These are phyloP conservation scores for Lepraria neglecta DNA, from an alignment of 495 filamentous ascomycete genomes.

Conservation along the genomic window DNA sequence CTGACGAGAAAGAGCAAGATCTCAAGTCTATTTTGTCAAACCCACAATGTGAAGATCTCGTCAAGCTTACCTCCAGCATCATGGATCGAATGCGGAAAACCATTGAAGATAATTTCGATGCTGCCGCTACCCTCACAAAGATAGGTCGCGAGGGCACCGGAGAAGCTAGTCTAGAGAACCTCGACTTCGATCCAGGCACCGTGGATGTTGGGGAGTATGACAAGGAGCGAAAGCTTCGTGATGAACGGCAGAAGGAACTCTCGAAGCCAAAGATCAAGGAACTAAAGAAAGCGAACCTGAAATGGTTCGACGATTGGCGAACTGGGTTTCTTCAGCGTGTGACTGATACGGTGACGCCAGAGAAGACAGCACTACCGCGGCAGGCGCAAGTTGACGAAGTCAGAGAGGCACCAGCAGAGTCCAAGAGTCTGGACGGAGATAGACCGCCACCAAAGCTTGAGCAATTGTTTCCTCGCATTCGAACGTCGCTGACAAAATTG, in stretches of 20 bases:
- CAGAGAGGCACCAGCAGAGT: constrained; percentile 7
- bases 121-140: constrained; percentile 14
- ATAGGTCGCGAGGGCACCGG: constrained; percentile 17
- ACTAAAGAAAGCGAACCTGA: constrained; percentile 39
- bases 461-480: constrained; percentile 42
- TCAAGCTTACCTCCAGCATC: constrained; percentile 41
- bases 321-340: constrained; percentile 55
- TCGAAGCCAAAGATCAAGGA: constrained; percentile 31
- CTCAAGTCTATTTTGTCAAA: constrained; percentile 46
- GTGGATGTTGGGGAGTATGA: constrained; percentile 28
- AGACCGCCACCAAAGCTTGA: constrained; percentile 31
- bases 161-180: constrained; percentile 27
- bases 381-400: background rate
- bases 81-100: constrained; percentile 42
- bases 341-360: constrained; percentile 51
- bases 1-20: constrained; percentile 36
- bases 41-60: constrained; percentile 45
- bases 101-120: constrained; percentile 40
- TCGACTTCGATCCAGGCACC: constrained; percentile 26
- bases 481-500: constrained; percentile 40
- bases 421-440: constrained; percentile 7
- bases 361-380: constrained; percentile 36
- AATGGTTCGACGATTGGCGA: constrained; percentile 60
- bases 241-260: constrained; percentile 29
- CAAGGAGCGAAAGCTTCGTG: constrained; percentile 27